Evolutionary conservation across 2,329 filamentous ascomycete species (phyloP).

Genomic region (Mycosphaerella arachidis): DNA sequence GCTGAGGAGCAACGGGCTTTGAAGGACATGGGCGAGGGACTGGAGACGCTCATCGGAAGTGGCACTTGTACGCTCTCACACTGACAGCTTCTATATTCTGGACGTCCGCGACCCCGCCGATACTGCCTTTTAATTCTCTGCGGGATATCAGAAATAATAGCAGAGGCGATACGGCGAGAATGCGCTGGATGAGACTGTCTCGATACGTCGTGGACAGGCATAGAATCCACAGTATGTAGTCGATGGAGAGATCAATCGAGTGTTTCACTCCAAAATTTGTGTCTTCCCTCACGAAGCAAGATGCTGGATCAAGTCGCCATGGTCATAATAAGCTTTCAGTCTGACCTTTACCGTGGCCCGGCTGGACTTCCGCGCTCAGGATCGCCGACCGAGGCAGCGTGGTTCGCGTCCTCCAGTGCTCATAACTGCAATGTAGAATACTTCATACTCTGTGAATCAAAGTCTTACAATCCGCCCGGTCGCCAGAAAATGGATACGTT

Average conservation of each 20-base stretch:
- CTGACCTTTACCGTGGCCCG: neutral
- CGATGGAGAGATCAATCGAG: neutral
- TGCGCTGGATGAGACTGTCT: neutral
- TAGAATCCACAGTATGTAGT: constrained; percentile 3
- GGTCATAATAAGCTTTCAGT: neutral
- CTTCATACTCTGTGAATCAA: neutral
- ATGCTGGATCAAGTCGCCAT: neutral
- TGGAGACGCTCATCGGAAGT: neutral
- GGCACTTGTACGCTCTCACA: neutral
- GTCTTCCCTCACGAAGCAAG: neutral
- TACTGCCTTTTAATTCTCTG: neutral
- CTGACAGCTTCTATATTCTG: neutral
- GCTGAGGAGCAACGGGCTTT: neutral
- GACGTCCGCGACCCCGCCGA: neutral
- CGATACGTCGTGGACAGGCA: neutral
- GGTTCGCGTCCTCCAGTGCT: neutral
- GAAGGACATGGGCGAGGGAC: neutral
- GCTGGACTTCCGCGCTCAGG: neutral
- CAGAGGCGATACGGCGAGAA: neutral
- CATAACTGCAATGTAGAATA: constrained; percentile 1
- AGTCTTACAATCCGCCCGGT: neutral
- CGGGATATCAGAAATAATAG: neutral
- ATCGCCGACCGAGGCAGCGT: neutral
- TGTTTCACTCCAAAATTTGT: neutral
- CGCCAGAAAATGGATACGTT: neutral